Base-by-base conservation (phyloP, 2,329 filamentous ascomycete genomes). In the Stagonosporopsis rhizophila region DNA sequence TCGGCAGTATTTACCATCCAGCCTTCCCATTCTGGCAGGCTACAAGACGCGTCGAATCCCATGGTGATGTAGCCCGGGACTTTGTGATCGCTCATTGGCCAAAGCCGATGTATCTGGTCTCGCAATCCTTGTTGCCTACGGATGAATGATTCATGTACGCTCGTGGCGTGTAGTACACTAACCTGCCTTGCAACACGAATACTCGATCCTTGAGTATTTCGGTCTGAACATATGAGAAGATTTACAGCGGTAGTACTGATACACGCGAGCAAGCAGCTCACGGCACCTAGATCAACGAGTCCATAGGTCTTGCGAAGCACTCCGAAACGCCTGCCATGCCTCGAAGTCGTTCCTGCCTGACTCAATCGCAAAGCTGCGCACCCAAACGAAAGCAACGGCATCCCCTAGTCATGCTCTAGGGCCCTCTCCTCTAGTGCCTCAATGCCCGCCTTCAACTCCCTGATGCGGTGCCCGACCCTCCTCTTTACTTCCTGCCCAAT, bases 381-480 rank as follows among this genome's bases (percentile, higher is more conserved):
- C 23, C 35, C 25, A 22, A 34, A 48, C 20, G 32, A 52, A 34
- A 22, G 6, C 9, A 39, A 12, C 8, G 28, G 12, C n/a, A 42
- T 37, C n/a, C 1, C 22, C 62, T 71, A 80, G 64, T 84, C 81
- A 60, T 82, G 77, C 64, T 80, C 78, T 61, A 71, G 67, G 37
- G 80, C 82, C 62, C 75, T 70, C 72, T 85, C 79, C 69, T 84
- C 82, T 77, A 85, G 76, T 2, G 74, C 79, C 52, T 74, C 66
- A 1, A 85, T 77, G 1, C 80, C 83, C 59, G 78, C 77, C 66
- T 84, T 82, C 61, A 85, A 71, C 71, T 85, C 83, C 59, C 82
- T 68, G 41, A 85, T 79, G 61, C 82, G 71, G 57, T 79, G 75
- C 14, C 55, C 55, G 1, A 58, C 55, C 22, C 55, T 49, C 55